Evolutionary conservation across 768 basidiomycete genomes (phyloP).

Genomic region (Trametes villosa): DNA sequence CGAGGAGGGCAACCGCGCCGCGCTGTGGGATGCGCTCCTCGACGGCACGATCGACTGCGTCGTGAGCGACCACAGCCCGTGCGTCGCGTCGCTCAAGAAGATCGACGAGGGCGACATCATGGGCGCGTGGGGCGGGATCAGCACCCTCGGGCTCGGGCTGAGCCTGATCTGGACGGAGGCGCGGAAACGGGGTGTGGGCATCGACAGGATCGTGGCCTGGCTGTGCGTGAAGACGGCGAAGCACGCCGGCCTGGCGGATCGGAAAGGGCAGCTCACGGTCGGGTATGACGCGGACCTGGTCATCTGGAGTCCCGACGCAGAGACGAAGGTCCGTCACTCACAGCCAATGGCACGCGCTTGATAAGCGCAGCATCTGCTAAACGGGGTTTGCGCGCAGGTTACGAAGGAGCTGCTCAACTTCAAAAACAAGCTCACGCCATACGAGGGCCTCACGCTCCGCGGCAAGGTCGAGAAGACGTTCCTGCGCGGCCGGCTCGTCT

Average conservation of each 20-base stretch:
- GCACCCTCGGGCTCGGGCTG: conserved; percentile 86
- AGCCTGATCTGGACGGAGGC: conserved; percentile 91
- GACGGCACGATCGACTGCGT: conserved; percentile 90
- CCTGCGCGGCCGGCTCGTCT: conserved; percentile 76
- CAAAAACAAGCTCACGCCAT: conserved; percentile 95
- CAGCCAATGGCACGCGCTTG: too few relatives aligned
- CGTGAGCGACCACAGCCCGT: conserved; percentile 97
- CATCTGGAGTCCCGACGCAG: conserved; percentile 72
- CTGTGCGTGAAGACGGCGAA: conserved; percentile 71
- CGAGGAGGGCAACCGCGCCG: conserved; percentile 67
- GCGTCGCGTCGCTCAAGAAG: conserved; percentile 79
- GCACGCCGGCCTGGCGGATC: conserved; percentile 71
- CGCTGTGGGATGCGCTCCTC: conserved; percentile 79
- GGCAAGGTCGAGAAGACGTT: conserved; percentile 81
- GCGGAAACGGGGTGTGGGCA: conserved; percentile 54
- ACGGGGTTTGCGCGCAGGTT: conserved; percentile 52
- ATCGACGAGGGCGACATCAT: conserved; percentile 80
- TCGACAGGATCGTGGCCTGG: conserved; percentile 77
- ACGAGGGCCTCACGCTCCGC: conserved; percentile 70
- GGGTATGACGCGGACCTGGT: conserved; percentile 89
- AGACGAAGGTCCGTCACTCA: conserved; percentile 42
- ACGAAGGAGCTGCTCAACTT: conserved; percentile 75
- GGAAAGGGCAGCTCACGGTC: conserved; percentile 73
- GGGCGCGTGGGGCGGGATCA: conserved; percentile 94
- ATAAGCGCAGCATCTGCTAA: conserved; percentile 4